Evolutionary conservation across 2,329 filamentous ascomycete genomes (phyloP), one percentile per base, ranked within the genome.

Genomic region (Tothia fuscella): DNA sequence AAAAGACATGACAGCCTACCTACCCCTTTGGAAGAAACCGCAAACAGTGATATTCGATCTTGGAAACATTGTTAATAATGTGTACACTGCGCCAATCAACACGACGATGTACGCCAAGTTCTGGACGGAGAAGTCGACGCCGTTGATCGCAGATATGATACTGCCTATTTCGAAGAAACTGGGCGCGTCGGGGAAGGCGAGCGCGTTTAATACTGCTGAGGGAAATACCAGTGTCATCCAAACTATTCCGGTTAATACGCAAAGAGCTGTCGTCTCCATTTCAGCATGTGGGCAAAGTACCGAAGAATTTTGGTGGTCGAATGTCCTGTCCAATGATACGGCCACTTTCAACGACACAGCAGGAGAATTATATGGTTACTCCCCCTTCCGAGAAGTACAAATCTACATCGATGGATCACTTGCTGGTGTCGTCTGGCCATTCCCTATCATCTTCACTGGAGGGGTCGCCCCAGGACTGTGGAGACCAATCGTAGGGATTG

Each of bases 281-380:
- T 76, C 80, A 6, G 82, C 84, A 13, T 85, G 78, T 49, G 85
- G 82, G 1, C 85, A 91, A 56, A 70, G 71, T 0, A 62, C 68
- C 13, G 85, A 91, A 61, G 85, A 93, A 56, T 89, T 89, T 53
- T 93, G 85, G 83, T 91, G 82, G 77, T 74, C 71, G 44, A 89
- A 89, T 53, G 77, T 86, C 1, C 71, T 81, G 2, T 70, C 78
- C 32, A 73, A 72, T 7, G 71, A 78, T 48, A 66, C 66, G 3
- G 48, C 68, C 26, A 69, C 71, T 3, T 89, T 88, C 53, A 64
- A 68, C 4, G 57, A 60, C 5, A 68, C 66, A 2, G 68, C 70
- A 3, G 76, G 74, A 10, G 60, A 62, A 2, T 65, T 86, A 13
- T 74, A 75, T 19, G 84, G 82, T 0, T 76, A 75, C 50, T 80